Conservation (phyloP, 331 rosid genomes). For the Pyracantha coccinea region DNA sequence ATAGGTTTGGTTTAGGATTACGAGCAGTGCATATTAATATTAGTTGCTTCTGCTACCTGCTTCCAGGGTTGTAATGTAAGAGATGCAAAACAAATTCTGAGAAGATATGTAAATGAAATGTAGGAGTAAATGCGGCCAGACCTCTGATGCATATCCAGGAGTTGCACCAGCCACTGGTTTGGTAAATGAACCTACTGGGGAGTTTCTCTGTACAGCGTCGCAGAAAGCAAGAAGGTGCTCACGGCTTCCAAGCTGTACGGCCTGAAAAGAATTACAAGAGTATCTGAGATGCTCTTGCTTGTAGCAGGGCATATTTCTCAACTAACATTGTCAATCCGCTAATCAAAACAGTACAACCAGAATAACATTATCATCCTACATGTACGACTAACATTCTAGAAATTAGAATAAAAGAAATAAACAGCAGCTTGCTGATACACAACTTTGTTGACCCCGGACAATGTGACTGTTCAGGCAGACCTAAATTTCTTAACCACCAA, state of each 20-base stretch:
- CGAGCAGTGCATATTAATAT: neutral
- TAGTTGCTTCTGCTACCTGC: neutral
- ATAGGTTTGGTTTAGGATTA: neutral
- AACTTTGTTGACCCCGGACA: neutral
- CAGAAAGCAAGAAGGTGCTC: slow-evolving; percentile 83
- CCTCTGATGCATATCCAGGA: slow-evolving; percentile 98
- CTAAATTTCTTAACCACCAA: neutral
- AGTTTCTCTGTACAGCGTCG: slow-evolving; percentile 89
- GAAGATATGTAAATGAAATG: neutral
- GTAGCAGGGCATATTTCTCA: neutral
- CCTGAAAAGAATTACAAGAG: slow-evolving; percentile 38
- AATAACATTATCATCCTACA: neutral
- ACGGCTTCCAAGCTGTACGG: slow-evolving; percentile 68
- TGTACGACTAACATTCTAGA: too few relatives aligned
- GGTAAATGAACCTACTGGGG: slow-evolving; percentile 81
- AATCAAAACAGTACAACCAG: neutral
- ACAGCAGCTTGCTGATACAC: neutral
- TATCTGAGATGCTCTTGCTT: neutral
- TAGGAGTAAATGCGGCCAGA: slow-evolving; percentile 15
- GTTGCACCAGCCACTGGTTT: slow-evolving; percentile 77
- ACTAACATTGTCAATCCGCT: neutral
- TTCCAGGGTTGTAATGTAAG: neutral
- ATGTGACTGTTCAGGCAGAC: neutral
- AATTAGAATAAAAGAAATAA: neutral
- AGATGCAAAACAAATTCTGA: neutral